Percentiles rank a stretch among this genome's conserved stretches.
Evolutionary conservation across 495 filamentous ascomycete genomes (phyloP).

Genomic region (Oleoguttula mirabilis): DNA sequence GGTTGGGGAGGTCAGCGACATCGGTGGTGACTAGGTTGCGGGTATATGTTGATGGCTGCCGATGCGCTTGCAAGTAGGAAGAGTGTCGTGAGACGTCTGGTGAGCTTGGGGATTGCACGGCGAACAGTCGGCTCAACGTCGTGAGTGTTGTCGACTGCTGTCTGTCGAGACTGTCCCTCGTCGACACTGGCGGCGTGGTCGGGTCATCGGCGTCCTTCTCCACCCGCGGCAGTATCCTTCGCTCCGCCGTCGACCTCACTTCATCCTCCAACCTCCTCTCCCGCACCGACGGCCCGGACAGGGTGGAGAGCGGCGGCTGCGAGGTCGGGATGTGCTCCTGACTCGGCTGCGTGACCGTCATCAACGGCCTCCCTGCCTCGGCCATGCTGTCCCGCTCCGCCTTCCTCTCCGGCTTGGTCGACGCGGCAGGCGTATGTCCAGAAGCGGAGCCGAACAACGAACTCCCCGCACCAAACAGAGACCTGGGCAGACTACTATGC

Average conservation of each 20-base stretch:
- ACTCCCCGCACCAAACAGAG: constrained; percentile 7
- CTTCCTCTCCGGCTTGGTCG: background rate
- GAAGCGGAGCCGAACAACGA: constrained; percentile 9
- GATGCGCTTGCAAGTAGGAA: constrained; percentile 23
- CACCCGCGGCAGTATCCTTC: constrained; percentile 20
- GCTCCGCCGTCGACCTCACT: constrained; percentile 1
- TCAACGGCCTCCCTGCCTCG: too few relatives aligned
- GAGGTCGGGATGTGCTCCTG: constrained; percentile 2
- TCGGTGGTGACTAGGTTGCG: constrained; percentile 27
- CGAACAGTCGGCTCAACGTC: constrained; percentile 29
- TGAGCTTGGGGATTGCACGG: constrained; percentile 21
- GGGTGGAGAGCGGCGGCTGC: constrained; percentile 2
- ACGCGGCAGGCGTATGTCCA: background rate
- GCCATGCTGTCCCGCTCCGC: background rate
- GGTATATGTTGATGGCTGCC: constrained; percentile 8
- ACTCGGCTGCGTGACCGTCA: constrained; percentile 3
- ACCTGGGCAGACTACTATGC: constrained; percentile 10
- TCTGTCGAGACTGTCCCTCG: constrained; percentile 7
- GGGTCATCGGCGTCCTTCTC: constrained; percentile 37
- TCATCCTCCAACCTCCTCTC: constrained; percentile 1
- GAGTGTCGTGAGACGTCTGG: constrained; percentile 22
- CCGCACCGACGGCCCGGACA: constrained; percentile 5
- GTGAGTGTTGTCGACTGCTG: constrained; percentile 25
- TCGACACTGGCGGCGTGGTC: constrained; percentile 19
- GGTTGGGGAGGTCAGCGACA: constrained; percentile 39